These are phyloP conservation scores for Aphanomyces invadans DNA, from an alignment of 352 stramenopile species.

Conservation along the genomic window DNA sequence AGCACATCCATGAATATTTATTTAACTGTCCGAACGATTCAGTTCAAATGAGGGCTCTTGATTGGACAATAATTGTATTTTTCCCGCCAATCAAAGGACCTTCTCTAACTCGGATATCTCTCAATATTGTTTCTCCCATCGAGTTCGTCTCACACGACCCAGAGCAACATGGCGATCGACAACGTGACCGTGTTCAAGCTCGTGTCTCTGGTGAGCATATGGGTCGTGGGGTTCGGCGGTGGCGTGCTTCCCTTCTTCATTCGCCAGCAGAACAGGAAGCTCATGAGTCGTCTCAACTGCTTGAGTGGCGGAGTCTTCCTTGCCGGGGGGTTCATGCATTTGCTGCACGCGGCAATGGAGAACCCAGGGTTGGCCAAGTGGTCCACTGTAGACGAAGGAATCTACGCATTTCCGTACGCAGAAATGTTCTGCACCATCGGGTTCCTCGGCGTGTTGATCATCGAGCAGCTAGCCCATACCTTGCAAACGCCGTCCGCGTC, in stretches of 20 bases:
- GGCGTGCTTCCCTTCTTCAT: slow-evolving; percentile 39
- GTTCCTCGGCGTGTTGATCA: slow-evolving; percentile 53
- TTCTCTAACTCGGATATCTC: too few species aligned
- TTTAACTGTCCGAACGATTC: too few species aligned
- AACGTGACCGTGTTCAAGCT: slow-evolving; percentile 67
- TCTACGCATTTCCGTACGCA: slow-evolving; percentile 65
- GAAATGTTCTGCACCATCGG: slow-evolving; percentile 72
- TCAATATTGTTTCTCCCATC: not conserved
- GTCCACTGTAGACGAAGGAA: slow-evolving; percentile 54
- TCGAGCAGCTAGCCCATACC: slow-evolving; percentile 58
- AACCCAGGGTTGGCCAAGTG: slow-evolving; percentile 55
- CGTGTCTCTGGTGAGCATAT: slow-evolving; percentile 64
- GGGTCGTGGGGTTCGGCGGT: slow-evolving; percentile 52
- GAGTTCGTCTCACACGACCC: too few species aligned
- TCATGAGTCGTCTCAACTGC: slow-evolving; percentile 33
- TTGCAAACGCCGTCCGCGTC: slow-evolving; percentile 26
- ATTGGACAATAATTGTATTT: not conserved
- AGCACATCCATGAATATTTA: too few species aligned
- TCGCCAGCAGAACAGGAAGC: slow-evolving; percentile 15
- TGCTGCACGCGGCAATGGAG: slow-evolving; percentile 61
- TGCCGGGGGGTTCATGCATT: slow-evolving; percentile 66
- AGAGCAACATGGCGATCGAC: slow-evolving; percentile 36
- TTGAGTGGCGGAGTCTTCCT: slow-evolving; percentile 74
- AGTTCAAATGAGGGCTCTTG: too few species aligned
- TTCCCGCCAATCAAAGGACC: not conserved